Evolutionary conservation across 768 basidiomycete genomes (phyloP).

Genomic region (Tulasnella sp.): DNA sequence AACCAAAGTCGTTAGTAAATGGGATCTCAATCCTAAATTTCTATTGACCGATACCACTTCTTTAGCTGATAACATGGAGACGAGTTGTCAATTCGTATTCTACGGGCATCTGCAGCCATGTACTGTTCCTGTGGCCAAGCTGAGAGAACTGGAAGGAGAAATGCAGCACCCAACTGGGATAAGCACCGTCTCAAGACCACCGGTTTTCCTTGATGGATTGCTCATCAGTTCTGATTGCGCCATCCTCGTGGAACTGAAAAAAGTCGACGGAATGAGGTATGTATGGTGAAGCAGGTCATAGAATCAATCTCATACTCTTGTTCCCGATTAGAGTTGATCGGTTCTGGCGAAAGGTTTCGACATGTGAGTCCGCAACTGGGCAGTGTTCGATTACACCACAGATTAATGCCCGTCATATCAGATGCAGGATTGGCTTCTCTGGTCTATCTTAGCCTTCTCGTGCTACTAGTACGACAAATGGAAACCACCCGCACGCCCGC

Average conservation of each 20-base stretch:
- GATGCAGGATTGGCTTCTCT: constrained; percentile 69
- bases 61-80: constrained; percentile 48
- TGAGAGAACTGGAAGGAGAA: constrained; percentile 71
- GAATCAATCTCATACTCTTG: background rate
- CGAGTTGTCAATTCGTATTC: constrained; percentile 61
- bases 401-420: constrained; percentile 34
- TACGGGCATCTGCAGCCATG: constrained; percentile 61
- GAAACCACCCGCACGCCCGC: constrained; percentile 72
- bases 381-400: constrained; percentile 14
- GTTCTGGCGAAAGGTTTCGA: constrained; percentile 72
- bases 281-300: background rate
- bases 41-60: background rate
- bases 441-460: constrained; percentile 62
- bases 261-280: constrained; percentile 67
- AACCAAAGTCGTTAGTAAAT: background rate
- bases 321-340: constrained; percentile 35
- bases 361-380: constrained; percentile 40
- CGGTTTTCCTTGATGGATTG: constrained; percentile 57
- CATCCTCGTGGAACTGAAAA: constrained; percentile 59
- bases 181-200: constrained; percentile 54
- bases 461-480: constrained; percentile 69
- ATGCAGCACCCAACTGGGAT: constrained; percentile 69
- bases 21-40: background rate
- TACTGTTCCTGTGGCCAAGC: constrained; percentile 48
- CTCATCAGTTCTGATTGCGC: constrained; percentile 79